Conservation (phyloP, 192 early-diverging fungal species). For the Thoreauomyces humboldtii region DNA sequence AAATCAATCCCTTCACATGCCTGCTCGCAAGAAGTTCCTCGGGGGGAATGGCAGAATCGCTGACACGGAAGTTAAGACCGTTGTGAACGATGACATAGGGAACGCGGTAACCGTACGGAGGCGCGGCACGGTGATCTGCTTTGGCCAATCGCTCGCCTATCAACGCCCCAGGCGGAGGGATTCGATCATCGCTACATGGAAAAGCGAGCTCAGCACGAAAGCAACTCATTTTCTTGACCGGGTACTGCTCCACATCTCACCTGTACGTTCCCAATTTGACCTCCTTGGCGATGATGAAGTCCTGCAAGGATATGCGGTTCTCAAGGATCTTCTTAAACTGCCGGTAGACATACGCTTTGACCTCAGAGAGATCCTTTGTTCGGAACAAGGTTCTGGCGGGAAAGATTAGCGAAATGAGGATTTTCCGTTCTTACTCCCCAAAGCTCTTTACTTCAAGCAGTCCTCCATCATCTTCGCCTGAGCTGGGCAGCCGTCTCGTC, state of each 20-base stretch:
- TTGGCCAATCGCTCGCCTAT: conserved; percentile 67
- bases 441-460: conserved; percentile 56
- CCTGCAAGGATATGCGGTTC: conserved; percentile 63
- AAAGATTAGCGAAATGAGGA: no score
- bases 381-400: conserved; percentile 73
- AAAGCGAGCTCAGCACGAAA: not conserved
- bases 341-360: conserved; percentile 71
- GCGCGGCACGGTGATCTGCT: conserved; percentile 69
- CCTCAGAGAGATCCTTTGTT: conserved; percentile 72
- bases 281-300: conserved; percentile 89
- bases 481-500: conserved; percentile 80
- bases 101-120: conserved; percentile 84
- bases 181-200: conserved; percentile 38
- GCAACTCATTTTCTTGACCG: no score
- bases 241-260: conserved; percentile 31
- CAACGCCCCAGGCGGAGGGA: conserved; percentile 72
- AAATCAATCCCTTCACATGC: conserved; percentile 6
- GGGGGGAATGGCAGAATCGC: conserved; percentile 72
- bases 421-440: no score
- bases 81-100: conserved; percentile 82
- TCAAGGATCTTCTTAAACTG: conserved; percentile 74
- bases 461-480: conserved; percentile 78
- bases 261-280: conserved; percentile 78
- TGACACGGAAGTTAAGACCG: conserved; percentile 63
- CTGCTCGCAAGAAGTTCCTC: conserved; percentile 49